phyloP scores from a whole-genome alignment of 805 yeast genomes.

The Candida maesae region DNA sequence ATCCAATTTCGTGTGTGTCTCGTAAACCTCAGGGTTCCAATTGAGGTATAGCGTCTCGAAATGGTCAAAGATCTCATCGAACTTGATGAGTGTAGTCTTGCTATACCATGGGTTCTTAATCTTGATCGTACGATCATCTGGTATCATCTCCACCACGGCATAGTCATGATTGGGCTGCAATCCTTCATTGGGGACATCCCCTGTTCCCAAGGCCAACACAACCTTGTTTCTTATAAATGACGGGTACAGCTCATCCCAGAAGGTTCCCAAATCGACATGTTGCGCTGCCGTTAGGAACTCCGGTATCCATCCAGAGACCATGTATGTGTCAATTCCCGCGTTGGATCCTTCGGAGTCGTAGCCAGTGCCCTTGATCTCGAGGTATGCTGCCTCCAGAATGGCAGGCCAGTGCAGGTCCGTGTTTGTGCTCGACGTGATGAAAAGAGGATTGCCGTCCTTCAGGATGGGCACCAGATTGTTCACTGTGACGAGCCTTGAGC shows the following conservation, averaged over 20 bases:
- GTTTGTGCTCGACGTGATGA: slow-evolving; percentile 18
- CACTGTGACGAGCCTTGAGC: slow-evolving; percentile 41
- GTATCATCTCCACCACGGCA: slow-evolving; percentile 42
- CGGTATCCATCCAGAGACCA: slow-evolving; percentile 72
- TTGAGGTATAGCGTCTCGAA: slow-evolving; percentile 59
- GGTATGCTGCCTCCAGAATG: slow-evolving; percentile 71
- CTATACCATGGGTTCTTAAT: slow-evolving; percentile 47
- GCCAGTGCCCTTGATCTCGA: slow-evolving; percentile 50
- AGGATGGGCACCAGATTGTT: slow-evolving; percentile 44
- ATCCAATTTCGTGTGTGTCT: slow-evolving; percentile 21
- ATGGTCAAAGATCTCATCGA: slow-evolving; percentile 30
- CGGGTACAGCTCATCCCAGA: slow-evolving; percentile 34
- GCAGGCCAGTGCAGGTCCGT: slow-evolving; percentile 53
- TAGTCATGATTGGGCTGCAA: slow-evolving; percentile 69
- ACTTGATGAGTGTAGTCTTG: slow-evolving; percentile 16
- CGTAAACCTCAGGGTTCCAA: slow-evolving; percentile 48
- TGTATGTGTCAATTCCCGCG: slow-evolving; percentile 63
- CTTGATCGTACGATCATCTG: slow-evolving; percentile 19
- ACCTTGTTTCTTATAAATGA: slow-evolving; percentile 34
- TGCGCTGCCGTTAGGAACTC: slow-evolving; percentile 41
- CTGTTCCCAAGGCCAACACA: slow-evolving; percentile 69
- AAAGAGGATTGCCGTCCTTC: slow-evolving; percentile 13
- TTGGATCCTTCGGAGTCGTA: slow-evolving; percentile 73
- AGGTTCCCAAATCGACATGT: slow-evolving; percentile 28
- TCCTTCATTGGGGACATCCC: slow-evolving; percentile 33